phyloP scores from a whole-genome alignment of 495 filamentous ascomycete genomes.

The Aspergillus wentii region DNA sequence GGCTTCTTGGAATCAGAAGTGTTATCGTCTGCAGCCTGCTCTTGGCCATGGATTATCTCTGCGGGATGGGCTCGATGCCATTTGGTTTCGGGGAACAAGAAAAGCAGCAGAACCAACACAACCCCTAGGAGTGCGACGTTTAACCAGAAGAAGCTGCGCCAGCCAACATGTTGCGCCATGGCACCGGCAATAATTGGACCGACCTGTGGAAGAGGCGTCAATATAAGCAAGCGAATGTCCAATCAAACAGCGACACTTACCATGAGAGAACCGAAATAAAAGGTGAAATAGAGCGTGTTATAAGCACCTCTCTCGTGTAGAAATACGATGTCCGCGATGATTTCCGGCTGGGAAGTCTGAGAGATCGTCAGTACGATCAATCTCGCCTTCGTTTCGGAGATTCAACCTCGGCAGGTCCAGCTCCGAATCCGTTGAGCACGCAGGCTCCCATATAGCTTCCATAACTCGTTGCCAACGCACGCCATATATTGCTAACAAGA shows the following conservation, averaged over 20 bases:
- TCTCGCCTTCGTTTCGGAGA: no score
- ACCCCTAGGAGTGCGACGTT: constrained; percentile 46
- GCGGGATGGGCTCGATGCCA: constrained; percentile 43
- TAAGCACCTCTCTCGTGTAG: constrained; percentile 61
- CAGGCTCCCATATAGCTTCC: constrained; percentile 57
- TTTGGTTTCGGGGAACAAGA: constrained; percentile 58
- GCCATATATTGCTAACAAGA: constrained; percentile 55
- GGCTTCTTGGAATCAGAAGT: constrained; percentile 13
- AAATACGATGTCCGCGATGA: constrained; percentile 65
- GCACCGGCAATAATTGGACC: constrained; percentile 56
- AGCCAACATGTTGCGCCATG: constrained; percentile 52
- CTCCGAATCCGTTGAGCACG: constrained; percentile 57
- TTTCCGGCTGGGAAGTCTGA: constrained; percentile 55
- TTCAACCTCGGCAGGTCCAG: constrained; percentile 43
- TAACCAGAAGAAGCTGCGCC: constrained; percentile 55
- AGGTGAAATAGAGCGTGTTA: constrained; percentile 62
- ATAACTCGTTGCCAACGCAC: constrained; percentile 52
- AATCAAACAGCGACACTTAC: no score
- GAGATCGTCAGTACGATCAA: neutral
- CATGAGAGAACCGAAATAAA: constrained; percentile 40
- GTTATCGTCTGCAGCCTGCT: constrained; percentile 1
- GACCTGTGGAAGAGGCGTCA: no score
- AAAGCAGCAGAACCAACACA: constrained; percentile 43
- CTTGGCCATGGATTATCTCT: constrained; percentile 8
- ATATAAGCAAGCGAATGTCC: no score